Base-by-base conservation (phyloP, 495 filamentous ascomycete species). In the Amphirosellinia nigrospora region DNA sequence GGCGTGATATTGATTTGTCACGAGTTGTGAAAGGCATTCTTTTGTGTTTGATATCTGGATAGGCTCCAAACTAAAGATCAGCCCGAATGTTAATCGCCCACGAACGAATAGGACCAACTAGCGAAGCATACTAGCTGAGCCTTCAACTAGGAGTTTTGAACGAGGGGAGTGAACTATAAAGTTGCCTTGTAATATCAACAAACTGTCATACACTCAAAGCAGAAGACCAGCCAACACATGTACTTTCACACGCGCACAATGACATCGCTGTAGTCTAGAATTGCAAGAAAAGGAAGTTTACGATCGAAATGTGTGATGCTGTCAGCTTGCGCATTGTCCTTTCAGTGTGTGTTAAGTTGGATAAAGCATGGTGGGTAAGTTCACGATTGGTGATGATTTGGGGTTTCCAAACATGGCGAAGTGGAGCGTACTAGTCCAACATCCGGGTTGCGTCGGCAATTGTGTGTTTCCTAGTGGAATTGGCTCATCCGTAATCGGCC, bases 371-470 rank as follows among this genome's bases (percentile, higher is more conserved):
- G n/a, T 10, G 7, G 7, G 5, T 10, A n/a, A 23, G 46, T 1
- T 21, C 16, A 7, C 19, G 7, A 9, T 3, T 26, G 46, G 46
- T 9, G 7, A 50, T 59, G 19, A 38, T 21, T n/a, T 21, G 32
- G 28, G n/a, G 13, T 59, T 36, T 32, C 53, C 30, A 56, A 8
- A 36, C 38, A 59, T 21, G 55, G 55, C 19, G 6, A 59, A 38
- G 55, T 34, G 55, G 19, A 32, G 13, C 30, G 8, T 8, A 55
- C 52, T 28, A 30, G 52, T 4, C 34, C 28, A 58, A 38, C 30
- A 58, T 58, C 38, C 30, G 55, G 55, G 55, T 34, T 34, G 32
- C 55, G 34, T 60, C 56, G 56, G 56, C 34, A 3, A 19, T 55
- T 55, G 41, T 45, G 11, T 45, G 16, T 45, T 16, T 45, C 41